These are phyloP conservation scores for Podila horticola DNA, from an alignment of 192 early-diverging fungal genomes.

Conservation along the genomic window DNA sequence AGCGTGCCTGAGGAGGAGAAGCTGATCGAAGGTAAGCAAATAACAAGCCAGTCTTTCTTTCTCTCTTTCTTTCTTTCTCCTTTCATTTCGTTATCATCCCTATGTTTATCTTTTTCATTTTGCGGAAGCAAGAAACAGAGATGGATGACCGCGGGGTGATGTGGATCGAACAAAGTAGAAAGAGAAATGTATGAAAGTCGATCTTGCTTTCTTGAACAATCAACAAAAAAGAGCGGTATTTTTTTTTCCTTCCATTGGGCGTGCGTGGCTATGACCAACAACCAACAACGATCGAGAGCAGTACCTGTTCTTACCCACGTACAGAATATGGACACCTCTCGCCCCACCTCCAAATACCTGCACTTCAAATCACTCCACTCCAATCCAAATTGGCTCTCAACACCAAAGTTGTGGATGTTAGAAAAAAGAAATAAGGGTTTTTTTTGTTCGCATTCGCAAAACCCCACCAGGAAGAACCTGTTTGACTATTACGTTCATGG, in stretches of 20 bases:
- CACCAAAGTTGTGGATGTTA: background rate
- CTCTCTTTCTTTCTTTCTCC: background rate
- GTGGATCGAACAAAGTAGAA: background rate
- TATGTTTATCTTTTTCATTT: background rate
- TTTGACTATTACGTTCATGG: background rate
- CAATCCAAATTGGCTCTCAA: slow-evolving; percentile 2
- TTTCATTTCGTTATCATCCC: background rate
- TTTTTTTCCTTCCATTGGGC: too few species aligned
- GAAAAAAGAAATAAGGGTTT: background rate
- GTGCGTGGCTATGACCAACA: too few species aligned
- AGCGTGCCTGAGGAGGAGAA: slow-evolving; percentile 66
- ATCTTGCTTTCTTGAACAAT: too few species aligned
- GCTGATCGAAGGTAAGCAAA: slow-evolving; percentile 60
- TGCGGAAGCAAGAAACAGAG: background rate
- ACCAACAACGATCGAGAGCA: background rate
- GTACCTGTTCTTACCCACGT: background rate
- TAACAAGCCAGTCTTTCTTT: background rate
- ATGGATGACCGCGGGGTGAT: background rate
- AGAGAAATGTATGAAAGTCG: background rate
- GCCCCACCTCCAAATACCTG: background rate
- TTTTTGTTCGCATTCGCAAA: background rate
- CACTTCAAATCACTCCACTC: background rate
- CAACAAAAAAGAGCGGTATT: too few species aligned
- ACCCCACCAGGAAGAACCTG: slow-evolving; percentile 8
- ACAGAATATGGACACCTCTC: background rate